These are phyloP conservation scores for Rhynchosporium graminicola DNA, from an alignment of 2,329 filamentous ascomycete genomes.

Conservation along the genomic window DNA sequence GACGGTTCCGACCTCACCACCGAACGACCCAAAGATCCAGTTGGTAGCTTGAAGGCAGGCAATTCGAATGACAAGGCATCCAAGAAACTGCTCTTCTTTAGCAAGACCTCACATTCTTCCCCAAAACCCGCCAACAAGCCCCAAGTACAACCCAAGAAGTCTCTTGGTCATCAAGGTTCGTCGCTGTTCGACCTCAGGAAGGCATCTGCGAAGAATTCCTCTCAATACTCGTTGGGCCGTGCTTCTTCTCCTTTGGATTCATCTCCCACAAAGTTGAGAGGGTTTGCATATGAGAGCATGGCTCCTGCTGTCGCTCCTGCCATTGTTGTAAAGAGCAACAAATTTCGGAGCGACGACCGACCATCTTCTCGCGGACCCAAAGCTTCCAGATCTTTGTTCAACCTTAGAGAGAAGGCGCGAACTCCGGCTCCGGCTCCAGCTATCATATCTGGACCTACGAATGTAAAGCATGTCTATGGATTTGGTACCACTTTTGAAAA, in stretches of 20 bases:
- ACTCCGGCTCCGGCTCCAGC: not conserved
- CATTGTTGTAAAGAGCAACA: not conserved
- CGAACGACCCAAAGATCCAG: slow-evolving; percentile 11
- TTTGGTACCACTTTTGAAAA: not conserved
- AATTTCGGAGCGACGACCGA: not conserved
- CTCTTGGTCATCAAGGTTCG: not conserved
- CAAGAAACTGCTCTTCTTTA: slow-evolving; percentile 4
- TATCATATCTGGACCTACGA: slow-evolving; percentile 1
- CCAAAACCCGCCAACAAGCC: not conserved
- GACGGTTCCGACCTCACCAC: not conserved
- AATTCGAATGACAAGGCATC: not conserved
- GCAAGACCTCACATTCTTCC: not conserved
- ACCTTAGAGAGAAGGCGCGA: slow-evolving; percentile 8
- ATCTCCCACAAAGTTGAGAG: not conserved
- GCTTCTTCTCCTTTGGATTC: not conserved
- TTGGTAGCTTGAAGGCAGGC: slow-evolving; percentile 2
- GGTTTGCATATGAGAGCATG: not conserved
- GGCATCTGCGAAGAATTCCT: not conserved
- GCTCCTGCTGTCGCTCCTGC: not conserved
- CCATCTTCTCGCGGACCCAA: not conserved
- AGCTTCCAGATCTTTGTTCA: slow-evolving; percentile 12
- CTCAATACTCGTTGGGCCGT: not conserved
- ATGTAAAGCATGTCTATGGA: not conserved
- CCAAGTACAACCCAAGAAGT: not conserved
- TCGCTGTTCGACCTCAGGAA: slow-evolving; percentile 5